A percentile compares a stretch with the other conserved stretches of the same genome.
These are phyloP conservation scores for Rhinocladiella similis DNA, from an alignment of 2,329 filamentous ascomycete species.

Conservation along the genomic window DNA sequence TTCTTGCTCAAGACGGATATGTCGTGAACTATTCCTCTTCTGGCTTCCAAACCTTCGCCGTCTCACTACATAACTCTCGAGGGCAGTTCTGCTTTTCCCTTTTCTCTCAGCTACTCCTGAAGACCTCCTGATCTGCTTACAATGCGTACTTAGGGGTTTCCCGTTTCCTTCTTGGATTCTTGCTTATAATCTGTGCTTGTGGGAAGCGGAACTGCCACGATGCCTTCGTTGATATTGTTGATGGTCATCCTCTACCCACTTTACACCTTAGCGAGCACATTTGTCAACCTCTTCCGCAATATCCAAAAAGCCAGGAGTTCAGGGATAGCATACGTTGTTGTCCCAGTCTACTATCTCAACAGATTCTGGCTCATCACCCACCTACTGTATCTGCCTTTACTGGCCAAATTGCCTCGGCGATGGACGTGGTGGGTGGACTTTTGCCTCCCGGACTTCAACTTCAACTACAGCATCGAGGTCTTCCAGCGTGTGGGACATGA, in stretches of 20 bases:
- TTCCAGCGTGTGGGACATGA: slow-evolving; percentile 62
- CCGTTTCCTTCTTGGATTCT: not conserved
- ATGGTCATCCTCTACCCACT: slow-evolving; percentile 9
- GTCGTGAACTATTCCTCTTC: slow-evolving; percentile 14
- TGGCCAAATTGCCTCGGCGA: slow-evolving; percentile 42
- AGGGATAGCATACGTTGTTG: slow-evolving; percentile 32
- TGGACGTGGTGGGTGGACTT: slow-evolving; percentile 49
- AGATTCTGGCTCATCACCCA: slow-evolving; percentile 49
- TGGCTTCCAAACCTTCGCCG: slow-evolving; percentile 7
- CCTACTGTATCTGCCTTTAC: slow-evolving; percentile 44
- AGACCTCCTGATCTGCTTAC: not conserved
- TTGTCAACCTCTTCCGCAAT: slow-evolving; percentile 25
- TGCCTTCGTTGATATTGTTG: slow-evolving; percentile 17
- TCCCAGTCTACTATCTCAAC: slow-evolving; percentile 38
- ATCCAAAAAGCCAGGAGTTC: slow-evolving; percentile 31
- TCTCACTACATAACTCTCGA: slow-evolving; percentile 6
- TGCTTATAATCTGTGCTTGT: not conserved
- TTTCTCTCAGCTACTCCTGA: not conserved
- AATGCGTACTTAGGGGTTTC: no score
- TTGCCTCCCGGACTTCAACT: slow-evolving; percentile 29
- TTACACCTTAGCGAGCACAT: slow-evolving; percentile 10
- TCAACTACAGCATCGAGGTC: slow-evolving; percentile 39
- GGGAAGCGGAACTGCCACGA: slow-evolving; percentile 1
- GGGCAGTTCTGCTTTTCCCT: not conserved
- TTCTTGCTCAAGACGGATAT: no score